phyloP scores from a whole-genome alignment of 2,329 filamentous ascomycete genomes.

The Pestalotiopsis sp. region DNA sequence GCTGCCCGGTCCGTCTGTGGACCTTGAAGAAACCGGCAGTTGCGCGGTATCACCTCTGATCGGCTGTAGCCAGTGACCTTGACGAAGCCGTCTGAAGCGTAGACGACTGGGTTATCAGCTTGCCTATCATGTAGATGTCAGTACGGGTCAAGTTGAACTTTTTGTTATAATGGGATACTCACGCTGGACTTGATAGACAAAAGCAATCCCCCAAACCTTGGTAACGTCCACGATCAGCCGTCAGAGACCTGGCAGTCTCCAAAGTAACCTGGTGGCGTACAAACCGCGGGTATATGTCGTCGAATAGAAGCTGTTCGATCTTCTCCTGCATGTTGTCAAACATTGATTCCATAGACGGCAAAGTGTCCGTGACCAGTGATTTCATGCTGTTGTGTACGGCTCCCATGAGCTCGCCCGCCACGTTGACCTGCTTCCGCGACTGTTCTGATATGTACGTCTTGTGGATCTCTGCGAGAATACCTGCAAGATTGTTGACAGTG shows the following conservation, averaged over 20 bases:
- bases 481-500: constrained; percentile 41
- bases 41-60: constrained; percentile 46
- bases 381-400: constrained; percentile 29
- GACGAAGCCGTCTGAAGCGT: constrained; percentile 52
- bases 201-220: constrained; percentile 48
- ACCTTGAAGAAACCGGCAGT: constrained; percentile 52
- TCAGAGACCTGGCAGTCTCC: constrained; percentile 31
- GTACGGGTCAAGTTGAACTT: too few relatives aligned
- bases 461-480: constrained; percentile 37
- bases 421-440: constrained; percentile 26
- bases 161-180: neutral
- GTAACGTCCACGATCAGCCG: constrained; percentile 36
- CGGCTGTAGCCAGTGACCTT: constrained; percentile 48
- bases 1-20: constrained; percentile 40
- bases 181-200: constrained; percentile 42
- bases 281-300: constrained; percentile 51
- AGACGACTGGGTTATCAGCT: constrained; percentile 49
- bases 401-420: constrained; percentile 29
- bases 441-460: constrained; percentile 27
- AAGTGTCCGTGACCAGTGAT: constrained; percentile 32
- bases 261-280: constrained; percentile 50
- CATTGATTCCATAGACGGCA: constrained; percentile 40
- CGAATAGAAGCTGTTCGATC: constrained; percentile 44
- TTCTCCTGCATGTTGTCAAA: constrained; percentile 41
- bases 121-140: constrained; percentile 19